phyloP scores from a whole-genome alignment of 441 rosid species.

The Bruguiera hainesii region DNA sequence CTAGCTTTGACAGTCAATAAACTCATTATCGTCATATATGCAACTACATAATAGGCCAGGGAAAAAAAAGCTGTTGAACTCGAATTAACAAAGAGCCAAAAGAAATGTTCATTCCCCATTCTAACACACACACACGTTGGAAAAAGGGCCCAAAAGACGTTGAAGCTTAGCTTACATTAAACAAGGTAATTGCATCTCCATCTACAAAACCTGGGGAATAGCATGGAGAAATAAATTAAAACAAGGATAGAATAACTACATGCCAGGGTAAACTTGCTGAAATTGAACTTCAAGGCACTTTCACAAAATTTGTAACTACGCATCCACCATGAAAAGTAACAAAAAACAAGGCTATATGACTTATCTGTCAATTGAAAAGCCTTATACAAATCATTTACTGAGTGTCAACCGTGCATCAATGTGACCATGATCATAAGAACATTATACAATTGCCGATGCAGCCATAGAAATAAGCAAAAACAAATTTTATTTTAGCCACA shows the following conservation, averaged over 20 bases:
- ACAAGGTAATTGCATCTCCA: conserved; percentile 10
- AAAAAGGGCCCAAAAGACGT: conserved; percentile 12
- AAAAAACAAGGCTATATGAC: too few species aligned
- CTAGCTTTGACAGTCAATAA: too few species aligned
- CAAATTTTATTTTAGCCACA: neutral
- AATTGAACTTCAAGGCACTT: neutral
- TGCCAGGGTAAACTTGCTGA: too few species aligned
- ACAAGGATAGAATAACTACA: neutral
- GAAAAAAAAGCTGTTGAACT: conserved; percentile 7
- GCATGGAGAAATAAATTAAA: neutral
- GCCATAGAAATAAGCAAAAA: neutral
- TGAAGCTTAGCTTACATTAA: conserved; percentile 11
- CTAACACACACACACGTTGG: neutral
- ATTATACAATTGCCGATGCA: neutral
- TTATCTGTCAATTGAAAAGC: neutral
- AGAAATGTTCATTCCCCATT: conserved; percentile 22
- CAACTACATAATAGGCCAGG: too few species aligned
- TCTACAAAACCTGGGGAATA: conserved; percentile 14
- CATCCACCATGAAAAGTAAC: too few species aligned
- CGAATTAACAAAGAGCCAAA: conserved; percentile 8
- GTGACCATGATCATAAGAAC: neutral
- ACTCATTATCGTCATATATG: too few species aligned
- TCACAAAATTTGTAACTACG: too few species aligned
- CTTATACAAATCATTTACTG: too few species aligned
- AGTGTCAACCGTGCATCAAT: too few species aligned